These are phyloP conservation scores for Miscanthus lutarioriparius DNA, from an alignment of 176 grass and related monocot genomes.

Conservation along the genomic window DNA sequence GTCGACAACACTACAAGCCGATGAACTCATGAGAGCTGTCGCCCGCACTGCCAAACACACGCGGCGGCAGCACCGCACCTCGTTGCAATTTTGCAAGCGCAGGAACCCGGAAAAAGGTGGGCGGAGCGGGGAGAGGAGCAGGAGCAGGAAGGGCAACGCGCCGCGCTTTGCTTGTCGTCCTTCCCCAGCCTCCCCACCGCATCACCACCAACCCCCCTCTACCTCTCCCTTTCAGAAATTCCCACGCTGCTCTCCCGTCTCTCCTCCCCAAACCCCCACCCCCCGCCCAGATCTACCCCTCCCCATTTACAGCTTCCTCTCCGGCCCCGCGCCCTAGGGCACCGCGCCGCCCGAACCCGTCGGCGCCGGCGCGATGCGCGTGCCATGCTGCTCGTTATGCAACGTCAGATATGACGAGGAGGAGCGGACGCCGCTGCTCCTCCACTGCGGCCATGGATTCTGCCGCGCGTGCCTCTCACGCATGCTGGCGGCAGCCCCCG, in stretches of 20 bases:
- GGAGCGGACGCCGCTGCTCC: conserved; percentile 79
- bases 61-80: conserved; percentile 26
- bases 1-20: background rate
- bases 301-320: background rate
- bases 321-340: conserved; percentile 37
- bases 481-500: conserved; percentile 70
- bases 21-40: background rate
- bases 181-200: conserved; percentile 18
- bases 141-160: conserved; percentile 1
- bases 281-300: conserved; percentile 23
- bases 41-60: conserved; percentile 16
- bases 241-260: conserved; percentile 11
- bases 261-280: conserved; percentile 8
- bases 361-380: conserved; percentile 53
- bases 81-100: background rate
- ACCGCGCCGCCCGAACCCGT: background rate
- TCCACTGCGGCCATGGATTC: conserved; percentile 99
- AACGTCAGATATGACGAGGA: conserved; percentile 88
- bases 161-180: conserved; percentile 24
- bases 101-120: conserved; percentile 19
- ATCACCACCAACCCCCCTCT: conserved; percentile 48
- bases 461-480: conserved; percentile 86
- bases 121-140: conserved; percentile 16
- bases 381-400: conserved; percentile 94
- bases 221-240: conserved; percentile 33